These are phyloP conservation scores for Backusella liffmaniae DNA, from an alignment of 192 early-diverging fungal genomes.

Conservation along the genomic window DNA sequence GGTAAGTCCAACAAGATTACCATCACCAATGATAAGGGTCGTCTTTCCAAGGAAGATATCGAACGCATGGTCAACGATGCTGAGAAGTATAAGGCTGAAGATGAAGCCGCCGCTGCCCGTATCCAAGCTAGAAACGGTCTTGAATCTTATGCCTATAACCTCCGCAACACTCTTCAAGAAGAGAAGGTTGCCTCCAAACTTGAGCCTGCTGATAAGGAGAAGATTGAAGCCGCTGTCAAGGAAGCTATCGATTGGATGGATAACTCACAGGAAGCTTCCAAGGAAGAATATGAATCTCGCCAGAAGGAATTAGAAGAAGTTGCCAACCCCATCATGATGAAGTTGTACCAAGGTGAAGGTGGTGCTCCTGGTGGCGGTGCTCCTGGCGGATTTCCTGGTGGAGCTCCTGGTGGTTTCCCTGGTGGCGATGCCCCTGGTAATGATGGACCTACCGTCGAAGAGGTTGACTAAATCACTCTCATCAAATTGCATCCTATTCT, in stretches of 20 bases:
- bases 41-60: slow-evolving; percentile 98
- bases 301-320: slow-evolving; percentile 92
- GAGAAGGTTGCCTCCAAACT: slow-evolving; percentile 77
- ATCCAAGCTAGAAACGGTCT: slow-evolving; percentile 92
- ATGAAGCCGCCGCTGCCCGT: slow-evolving; percentile 83
- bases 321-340: slow-evolving; percentile 96
- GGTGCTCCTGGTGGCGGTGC: slow-evolving; percentile 43
- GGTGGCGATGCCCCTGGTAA: slow-evolving; percentile 42
- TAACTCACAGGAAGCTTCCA: slow-evolving; percentile 83
- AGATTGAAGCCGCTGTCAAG: slow-evolving; percentile 76
- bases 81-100: slow-evolving; percentile 89
- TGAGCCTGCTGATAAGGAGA: slow-evolving; percentile 80
- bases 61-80: slow-evolving; percentile 95
- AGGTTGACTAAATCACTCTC: slow-evolving; percentile 22
- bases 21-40: slow-evolving; percentile 98
- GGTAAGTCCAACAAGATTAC: slow-evolving; percentile 97
- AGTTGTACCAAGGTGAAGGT: slow-evolving; percentile 77
- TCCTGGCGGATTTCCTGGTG: slow-evolving; percentile 45
- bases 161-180: slow-evolving; percentile 85
- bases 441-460: slow-evolving; percentile 33
- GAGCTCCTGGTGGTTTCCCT: slow-evolving; percentile 41
- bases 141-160: slow-evolving; percentile 97
- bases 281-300: slow-evolving; percentile 91
- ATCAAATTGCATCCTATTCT: background rate
- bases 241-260: slow-evolving; percentile 94